Evolutionary conservation across 805 yeast genomes (phyloP), one percentile per base, ranked within the genome.

Genomic region (Ascoidea rubescens): DNA sequence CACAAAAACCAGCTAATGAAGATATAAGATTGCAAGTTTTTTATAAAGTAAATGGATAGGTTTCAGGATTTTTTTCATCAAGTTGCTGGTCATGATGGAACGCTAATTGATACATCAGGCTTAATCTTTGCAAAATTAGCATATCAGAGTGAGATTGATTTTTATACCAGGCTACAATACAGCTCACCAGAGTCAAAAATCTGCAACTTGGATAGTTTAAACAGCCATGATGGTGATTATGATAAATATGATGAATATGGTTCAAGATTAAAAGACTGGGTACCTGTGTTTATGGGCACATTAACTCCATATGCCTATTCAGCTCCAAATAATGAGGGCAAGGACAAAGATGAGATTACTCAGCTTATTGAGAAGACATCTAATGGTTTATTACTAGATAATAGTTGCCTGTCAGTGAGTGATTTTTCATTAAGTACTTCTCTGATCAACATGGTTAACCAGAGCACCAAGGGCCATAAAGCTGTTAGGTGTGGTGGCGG

Each of bases 21-120:
- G 28, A 21, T 21, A 21, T 21, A 21, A 21, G 28, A 21, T 21
- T 21, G 28, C 28, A 21, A 21, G 28, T 21, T 21, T 21, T 21
- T 21, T 21, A 21, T 21, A 21, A 21, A 21, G 28, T 21, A 21
- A 37, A 53, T 53, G 52, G 49, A 49, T 4, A 52, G 54, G 10
- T 53, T 53, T 30, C 49, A 21, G 10, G 14, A 30, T 37, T 48
- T 55, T 12, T 31, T 64, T 52, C 87, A 85, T 61, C 84, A 81
- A 66, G 98, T 93, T 2, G 98, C 97, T 0, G 99, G 99, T 5
- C 99, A 91, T 61, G 86, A 74, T 5, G 98, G 96, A 0, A 77
- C 84, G 2, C 58, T 87, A 51, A 75, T 78, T 8, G 80, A 80
- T 56, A 73, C 64, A 5, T 77, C 76, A 46, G 95, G 89, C 0